These are phyloP conservation scores for Trichoderma oligosporum DNA, from an alignment of 2,329 filamentous ascomycete species.

Conservation along the genomic window DNA sequence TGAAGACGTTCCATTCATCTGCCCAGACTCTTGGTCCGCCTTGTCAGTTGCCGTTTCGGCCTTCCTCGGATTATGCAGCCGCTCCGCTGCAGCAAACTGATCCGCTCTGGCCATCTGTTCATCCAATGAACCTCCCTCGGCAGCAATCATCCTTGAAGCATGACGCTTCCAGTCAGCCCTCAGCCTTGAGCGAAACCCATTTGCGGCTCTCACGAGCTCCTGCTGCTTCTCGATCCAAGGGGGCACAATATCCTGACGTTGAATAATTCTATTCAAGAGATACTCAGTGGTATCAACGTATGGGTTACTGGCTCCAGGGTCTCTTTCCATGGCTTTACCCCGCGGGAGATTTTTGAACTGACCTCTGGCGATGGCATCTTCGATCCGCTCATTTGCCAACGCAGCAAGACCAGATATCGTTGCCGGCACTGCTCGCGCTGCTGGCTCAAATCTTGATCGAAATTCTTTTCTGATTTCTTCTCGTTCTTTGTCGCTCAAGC, in stretches of 20 bases:
- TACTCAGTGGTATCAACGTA: conserved; percentile 97
- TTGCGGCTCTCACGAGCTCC: conserved; percentile 67
- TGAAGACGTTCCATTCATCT: conserved; percentile 30
- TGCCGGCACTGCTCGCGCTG: conserved; percentile 68
- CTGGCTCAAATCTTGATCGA: conserved; percentile 74
- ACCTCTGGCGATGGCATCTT: conserved; percentile 86
- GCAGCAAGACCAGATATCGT: conserved; percentile 74
- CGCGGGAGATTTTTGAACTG: conserved; percentile 82
- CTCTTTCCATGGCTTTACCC: conserved; percentile 75
- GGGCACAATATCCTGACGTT: conserved; percentile 90
- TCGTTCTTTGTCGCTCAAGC: conserved; percentile 66
- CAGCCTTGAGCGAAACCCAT: conserved; percentile 68
- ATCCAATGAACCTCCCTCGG: conserved; percentile 69
- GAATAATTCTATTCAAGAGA: conserved; percentile 97
- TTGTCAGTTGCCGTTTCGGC: conserved; percentile 12
- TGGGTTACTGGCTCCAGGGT: conserved; percentile 76
- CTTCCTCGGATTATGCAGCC: conserved; percentile 55
- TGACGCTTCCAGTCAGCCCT: conserved; percentile 81
- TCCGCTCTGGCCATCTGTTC: conserved; percentile 69
- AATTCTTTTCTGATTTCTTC: conserved; percentile 70
- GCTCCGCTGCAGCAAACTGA: conserved; percentile 73
- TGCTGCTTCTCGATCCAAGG: conserved; percentile 99
- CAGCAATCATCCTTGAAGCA: conserved; percentile 73
- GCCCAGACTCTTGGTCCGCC: not conserved
- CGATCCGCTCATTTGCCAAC: conserved; percentile 85